Base-by-base conservation (phyloP, 2,329 filamentous ascomycete species). In the Elsinoe batatas region DNA sequence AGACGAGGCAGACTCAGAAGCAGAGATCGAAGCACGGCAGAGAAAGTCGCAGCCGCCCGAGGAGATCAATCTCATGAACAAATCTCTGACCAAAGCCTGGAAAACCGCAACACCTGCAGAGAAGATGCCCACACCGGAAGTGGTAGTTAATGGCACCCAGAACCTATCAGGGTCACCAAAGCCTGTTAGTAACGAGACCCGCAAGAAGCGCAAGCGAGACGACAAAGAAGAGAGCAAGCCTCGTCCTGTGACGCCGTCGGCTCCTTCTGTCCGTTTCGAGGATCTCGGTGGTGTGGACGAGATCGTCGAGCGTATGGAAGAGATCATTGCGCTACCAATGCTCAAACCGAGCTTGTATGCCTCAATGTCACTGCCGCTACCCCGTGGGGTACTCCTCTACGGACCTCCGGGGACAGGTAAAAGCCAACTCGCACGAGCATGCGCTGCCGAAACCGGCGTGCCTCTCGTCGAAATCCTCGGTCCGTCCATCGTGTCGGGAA, bases 341-440 rank as follows among this genome's bases (percentile, higher is more conserved):
- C 78, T 82, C 15, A 77, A 77, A 30, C 83, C 86, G 0, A 77
- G 84, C 60, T 77, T 81, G 47, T 91, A 87, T 63, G 72, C 79
- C 35, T 74, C 77, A 15, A 80, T 82, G 33, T 82, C 83, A 22
- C 79, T 88, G 43, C 82, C 86, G 35, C 82, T 86, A 38, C 83
- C 85, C 35, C 81, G 85, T 46, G 87, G 87, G 58, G 83, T 94
- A 13, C 72, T 94, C 20, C 76, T 94, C 4, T 86, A 94, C 69
- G 88, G 88, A 0, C 88, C 88, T 0, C 88, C 88, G 2, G 88
- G 88, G 22, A 93, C 88, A 65, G 88, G 88, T 62, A 94, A 94
- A 70, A 94, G 88, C 0, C 84, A 88, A 75, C 82, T 94, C 57
- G 86, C 87, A 8, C 83, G 89, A 67, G 88, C 87, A 1, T 84